These are phyloP conservation scores for Phytopythium aichiense DNA, from an alignment of 352 stramenopile species.

Conservation along the genomic window DNA sequence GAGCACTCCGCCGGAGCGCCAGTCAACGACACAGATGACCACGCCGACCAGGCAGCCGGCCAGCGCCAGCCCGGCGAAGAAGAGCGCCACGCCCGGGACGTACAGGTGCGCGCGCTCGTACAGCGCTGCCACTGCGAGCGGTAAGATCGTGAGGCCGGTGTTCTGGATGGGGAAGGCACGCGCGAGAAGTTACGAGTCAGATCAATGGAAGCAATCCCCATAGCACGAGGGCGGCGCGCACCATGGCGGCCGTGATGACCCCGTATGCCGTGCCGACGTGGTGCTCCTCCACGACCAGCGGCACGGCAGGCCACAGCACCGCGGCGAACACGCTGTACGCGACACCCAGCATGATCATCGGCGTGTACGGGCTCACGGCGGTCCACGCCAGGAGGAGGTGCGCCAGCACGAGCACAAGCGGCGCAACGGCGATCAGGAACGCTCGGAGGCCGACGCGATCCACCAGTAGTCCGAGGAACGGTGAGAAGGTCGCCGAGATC, in stretches of 20 bases:
- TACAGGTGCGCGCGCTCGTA: slow-evolving; percentile 35
- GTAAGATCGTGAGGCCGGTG: slow-evolving; percentile 57
- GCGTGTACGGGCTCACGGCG: slow-evolving; percentile 66
- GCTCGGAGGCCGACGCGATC: slow-evolving; percentile 86
- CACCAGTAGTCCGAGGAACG: slow-evolving; percentile 88
- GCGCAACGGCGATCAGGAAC: slow-evolving; percentile 71
- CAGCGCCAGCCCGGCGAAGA: slow-evolving; percentile 42
- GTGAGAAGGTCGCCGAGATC: slow-evolving; percentile 87
- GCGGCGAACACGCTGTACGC: slow-evolving; percentile 92
- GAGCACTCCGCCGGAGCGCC: slow-evolving; percentile 3
- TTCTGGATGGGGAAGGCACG: slow-evolving; percentile 26
- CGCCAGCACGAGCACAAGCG: slow-evolving; percentile 70
- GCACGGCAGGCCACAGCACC: slow-evolving; percentile 90
- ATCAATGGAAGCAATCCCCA: not conserved
- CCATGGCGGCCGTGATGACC: slow-evolving; percentile 90
- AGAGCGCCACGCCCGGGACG: slow-evolving; percentile 49
- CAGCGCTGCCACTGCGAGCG: slow-evolving; percentile 44
- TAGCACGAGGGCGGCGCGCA: slow-evolving; percentile 12
- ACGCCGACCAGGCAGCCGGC: slow-evolving; percentile 34
- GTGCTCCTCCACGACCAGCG: slow-evolving; percentile 85
- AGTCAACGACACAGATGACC: slow-evolving; percentile 33
- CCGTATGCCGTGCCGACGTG: slow-evolving; percentile 92
- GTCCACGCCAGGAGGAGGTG: slow-evolving; percentile 85
- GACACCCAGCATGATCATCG: slow-evolving; percentile 88
- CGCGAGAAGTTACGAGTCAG: not conserved